Evolutionary conservation across 1,284 basidiomycete species (phyloP), one percentile per base, ranked within the genome.

Genomic region (Sporisorium scitamineum): DNA sequence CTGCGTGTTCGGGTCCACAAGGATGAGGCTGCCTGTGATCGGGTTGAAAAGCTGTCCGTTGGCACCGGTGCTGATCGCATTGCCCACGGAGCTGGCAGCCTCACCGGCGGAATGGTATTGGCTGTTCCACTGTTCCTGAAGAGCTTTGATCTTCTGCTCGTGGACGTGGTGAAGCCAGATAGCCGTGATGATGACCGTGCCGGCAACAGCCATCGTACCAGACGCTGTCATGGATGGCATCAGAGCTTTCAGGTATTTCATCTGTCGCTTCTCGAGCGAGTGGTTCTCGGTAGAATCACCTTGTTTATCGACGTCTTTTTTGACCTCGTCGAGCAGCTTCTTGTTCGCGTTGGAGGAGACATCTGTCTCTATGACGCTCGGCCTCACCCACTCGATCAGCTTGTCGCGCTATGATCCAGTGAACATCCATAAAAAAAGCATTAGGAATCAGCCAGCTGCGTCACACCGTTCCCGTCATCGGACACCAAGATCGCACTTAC

Each of bases 31-130:
- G 29, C 73, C 73, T 2, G 63, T 64, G 39, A 70, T 44, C 6
- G 73, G 73, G 45, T 76, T 76, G 61, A 76, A 67, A 1, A 76
- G 61, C 52, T 70, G 68, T 0, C 73, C 73, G 32, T 61, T 63
- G 24, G 57, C 54, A 5, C 73, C 73, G 8, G 68, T 70, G 29
- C 14, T 32, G 51, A 76, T 70, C n/a, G 68, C 63, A 16, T 70
- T 76, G 16, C 73, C 73, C 4, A 67, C 57, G 2, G 60, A 48
- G 20, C 56, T 39, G 14, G 73, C 73, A 0, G 73, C 73, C 2
- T 70, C 68, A 20, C 68, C 64, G 1, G 68, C 53, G 1, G 60
- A 60, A 45, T 68, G 68, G 24, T 32, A 67, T 16, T 64, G 34
- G 37, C 61, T 61, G 55, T 61, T 61, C 22, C 24, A 70, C 14